Base-by-base conservation (phyloP, 208 protist genomes). In the Vickermania ingenoplastis region DNA sequence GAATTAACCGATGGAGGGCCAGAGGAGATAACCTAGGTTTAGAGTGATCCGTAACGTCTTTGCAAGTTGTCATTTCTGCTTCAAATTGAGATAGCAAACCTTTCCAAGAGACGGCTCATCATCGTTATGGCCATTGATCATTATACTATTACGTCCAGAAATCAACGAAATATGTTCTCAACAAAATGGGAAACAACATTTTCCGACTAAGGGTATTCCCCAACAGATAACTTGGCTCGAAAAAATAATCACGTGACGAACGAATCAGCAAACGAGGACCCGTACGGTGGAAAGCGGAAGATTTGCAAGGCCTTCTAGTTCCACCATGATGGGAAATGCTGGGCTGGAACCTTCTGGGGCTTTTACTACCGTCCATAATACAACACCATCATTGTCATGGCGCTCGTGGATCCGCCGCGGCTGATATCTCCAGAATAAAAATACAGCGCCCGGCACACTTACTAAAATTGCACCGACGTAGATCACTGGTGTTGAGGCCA, bases 201-300 rank as follows among this genome's bases (percentile, higher is more conserved):
- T 77, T 58, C 30, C 85, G 76, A 57, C 81, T 89, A 51, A 92
- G 56, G 14, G 85, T 79, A 56, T 92, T 92, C 45, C 85, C 85
- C 53, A 92, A 83, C 48, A 89, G 71, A 55, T 80, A 92, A 69
- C 89, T 87, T 0, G 85, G 85, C 65, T 89, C 81, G 67, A 87
- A 92, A 17, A 89, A 78, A 59, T 82, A 92, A 70, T 92, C 81
- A 7, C 56, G 48, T 53, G 82, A 73, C 0, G 85, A 81, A 63
- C 83, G 86, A n/a, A 61, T 31, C 59, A 74, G 71, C 53, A 92
- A 63, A 7, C 65, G 70, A 50, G 41, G 86, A 75, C 1, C 75
- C 76, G 69, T 83, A 79, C 3, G 81, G 85, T 2, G 85, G 81
- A 51, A 92, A 92, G 13, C 85, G 79, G 73, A n/a, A 92, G 67